Conservation (phyloP, 1,284 basidiomycete species). For the Cutaneotrichosporon sp. region DNA sequence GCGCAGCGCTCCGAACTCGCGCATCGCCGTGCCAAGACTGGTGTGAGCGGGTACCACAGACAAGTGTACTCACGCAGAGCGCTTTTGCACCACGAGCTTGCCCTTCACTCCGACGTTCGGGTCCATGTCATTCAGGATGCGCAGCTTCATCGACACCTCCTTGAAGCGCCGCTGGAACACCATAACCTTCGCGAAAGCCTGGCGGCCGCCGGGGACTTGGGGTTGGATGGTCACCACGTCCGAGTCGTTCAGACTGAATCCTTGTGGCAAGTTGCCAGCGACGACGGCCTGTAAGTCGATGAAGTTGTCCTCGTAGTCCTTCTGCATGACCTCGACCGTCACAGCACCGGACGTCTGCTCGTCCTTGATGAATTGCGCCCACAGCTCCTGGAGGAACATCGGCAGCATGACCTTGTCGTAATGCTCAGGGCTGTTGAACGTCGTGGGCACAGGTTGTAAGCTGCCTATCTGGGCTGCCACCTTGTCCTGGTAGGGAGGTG, state of each 20-base stretch:
- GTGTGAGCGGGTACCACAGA: background rate
- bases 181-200: slow-evolving; percentile 72
- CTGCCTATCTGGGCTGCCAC: slow-evolving; percentile 48
- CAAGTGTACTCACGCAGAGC: slow-evolving; percentile 67
- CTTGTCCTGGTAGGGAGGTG: slow-evolving; percentile 59
- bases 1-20: slow-evolving; percentile 87
- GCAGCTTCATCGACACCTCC: slow-evolving; percentile 56
- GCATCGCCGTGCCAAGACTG: slow-evolving; percentile 85
- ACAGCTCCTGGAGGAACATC: slow-evolving; percentile 85
- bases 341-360: slow-evolving; percentile 64
- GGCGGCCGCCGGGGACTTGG: slow-evolving; percentile 56
- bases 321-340: slow-evolving; percentile 67
- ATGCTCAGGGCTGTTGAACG: slow-evolving; percentile 66
- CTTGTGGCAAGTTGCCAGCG: slow-evolving; percentile 61
- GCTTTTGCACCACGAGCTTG: slow-evolving; percentile 74
- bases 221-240: slow-evolving; percentile 79
- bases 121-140: slow-evolving; percentile 55
- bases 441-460: slow-evolving; percentile 62
- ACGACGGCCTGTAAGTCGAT: slow-evolving; percentile 47
- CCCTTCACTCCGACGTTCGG: slow-evolving; percentile 56
- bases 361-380: slow-evolving; percentile 84
- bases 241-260: slow-evolving; percentile 74
- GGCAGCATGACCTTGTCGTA: slow-evolving; percentile 82
- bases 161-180: slow-evolving; percentile 62
- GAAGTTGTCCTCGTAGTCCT: slow-evolving; percentile 51